Percentiles rank a stretch among this genome's conserved stretches.
phyloP scores from a whole-genome alignment of 805 yeast species.

The Candida ficus region DNA sequence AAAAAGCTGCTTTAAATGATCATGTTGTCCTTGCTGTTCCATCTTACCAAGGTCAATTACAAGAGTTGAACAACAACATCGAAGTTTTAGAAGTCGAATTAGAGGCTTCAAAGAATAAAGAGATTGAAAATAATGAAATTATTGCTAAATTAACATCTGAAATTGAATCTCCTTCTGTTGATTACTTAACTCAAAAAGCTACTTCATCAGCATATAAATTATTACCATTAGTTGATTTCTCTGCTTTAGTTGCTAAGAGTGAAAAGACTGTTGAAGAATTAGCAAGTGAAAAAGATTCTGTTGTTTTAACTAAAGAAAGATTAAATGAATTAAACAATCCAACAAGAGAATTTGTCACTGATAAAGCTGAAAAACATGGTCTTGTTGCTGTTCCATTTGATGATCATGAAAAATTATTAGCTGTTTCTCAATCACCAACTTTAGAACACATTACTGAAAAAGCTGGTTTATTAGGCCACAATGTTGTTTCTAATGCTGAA shows the following conservation, averaged over 20 bases:
- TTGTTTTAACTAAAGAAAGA: conserved; percentile 23
- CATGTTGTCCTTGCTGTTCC: not conserved
- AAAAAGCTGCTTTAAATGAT: conserved; percentile 17
- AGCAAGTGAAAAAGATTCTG: conserved; percentile 21
- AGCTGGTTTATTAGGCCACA: conserved; percentile 15
- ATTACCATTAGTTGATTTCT: conserved; percentile 11
- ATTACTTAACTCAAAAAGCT: conserved; percentile 21
- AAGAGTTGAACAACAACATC: conserved; percentile 9
- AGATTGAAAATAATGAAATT: conserved; percentile 6
- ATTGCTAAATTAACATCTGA: not conserved
- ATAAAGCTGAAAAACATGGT: conserved; percentile 7
- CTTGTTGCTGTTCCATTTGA: conserved; percentile 10
- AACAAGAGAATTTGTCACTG: conserved; percentile 4
- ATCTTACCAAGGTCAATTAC: conserved; percentile 2
- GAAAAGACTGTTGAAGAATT: conserved; percentile 12
- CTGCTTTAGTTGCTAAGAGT: conserved; percentile 1
- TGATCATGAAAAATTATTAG: conserved; percentile 8
- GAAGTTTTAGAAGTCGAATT: conserved; percentile 16
- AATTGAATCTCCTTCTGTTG: conserved; percentile 8
- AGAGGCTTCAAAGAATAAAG: not conserved
- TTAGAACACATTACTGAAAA: conserved; percentile 8
- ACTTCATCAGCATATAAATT: conserved; percentile 5
- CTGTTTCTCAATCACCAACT: conserved; percentile 9
- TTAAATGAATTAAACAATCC: conserved; percentile 15
- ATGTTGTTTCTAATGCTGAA: conserved; percentile 16